Percentiles rank a stretch among this genome's conserved stretches.
Conservation (phyloP, 345 rosid species). For the Brassica incana region DNA sequence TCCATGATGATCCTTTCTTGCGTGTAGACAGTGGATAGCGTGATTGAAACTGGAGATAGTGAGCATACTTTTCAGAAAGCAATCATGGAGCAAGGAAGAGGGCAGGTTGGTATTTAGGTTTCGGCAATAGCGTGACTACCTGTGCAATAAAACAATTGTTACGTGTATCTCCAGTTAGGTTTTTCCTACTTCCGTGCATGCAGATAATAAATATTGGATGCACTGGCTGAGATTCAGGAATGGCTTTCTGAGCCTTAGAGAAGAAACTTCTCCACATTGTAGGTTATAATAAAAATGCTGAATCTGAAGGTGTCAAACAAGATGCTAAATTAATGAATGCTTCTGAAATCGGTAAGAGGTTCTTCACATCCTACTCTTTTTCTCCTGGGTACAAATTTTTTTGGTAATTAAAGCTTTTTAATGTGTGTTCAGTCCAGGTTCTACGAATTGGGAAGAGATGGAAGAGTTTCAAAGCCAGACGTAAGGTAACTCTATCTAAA, state of each 20-base stretch:
- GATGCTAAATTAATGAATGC: neutral
- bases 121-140: neutral
- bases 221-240: conserved; percentile 95
- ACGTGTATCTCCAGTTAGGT: conserved; percentile 5
- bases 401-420: neutral
- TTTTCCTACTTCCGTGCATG: conserved; percentile 36
- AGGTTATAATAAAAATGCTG: neutral
- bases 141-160: neutral
- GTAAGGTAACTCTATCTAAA: neutral
- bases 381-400: neutral
- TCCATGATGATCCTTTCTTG: neutral
- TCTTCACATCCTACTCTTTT: neutral
- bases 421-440: neutral
- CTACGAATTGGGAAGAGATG: neutral
- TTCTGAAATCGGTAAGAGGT: neutral
- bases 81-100: conserved; percentile 85
- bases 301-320: neutral
- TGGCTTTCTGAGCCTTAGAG: conserved; percentile 80
- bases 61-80: conserved; percentile 90
- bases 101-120: conserved; percentile 57
- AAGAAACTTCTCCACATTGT: conserved; percentile 57
- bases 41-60: conserved; percentile 88
- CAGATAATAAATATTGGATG: conserved; percentile 68
- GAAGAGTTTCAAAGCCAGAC: neutral
- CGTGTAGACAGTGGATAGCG: conserved; percentile 44